Percentiles rank a stretch among this genome's conserved stretches.
Conservation (phyloP, 208 protist genomes). For the Acanthamoeba sp. region DNA sequence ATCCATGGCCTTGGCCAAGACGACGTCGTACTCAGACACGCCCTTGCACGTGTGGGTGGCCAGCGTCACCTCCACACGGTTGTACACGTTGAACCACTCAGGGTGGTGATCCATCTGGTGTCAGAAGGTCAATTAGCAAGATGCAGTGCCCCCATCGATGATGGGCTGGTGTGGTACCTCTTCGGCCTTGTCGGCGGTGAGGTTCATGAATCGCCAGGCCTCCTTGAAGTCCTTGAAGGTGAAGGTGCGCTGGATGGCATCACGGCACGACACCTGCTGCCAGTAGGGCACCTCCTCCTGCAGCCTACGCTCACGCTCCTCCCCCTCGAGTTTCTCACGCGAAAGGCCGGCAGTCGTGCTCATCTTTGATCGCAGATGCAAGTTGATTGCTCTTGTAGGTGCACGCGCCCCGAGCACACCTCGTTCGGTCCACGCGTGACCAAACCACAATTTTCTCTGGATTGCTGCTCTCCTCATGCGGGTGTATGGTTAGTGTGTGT, state of each 20-base stretch:
- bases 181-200: slow-evolving; percentile 91
- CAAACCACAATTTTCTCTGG: slow-evolving; percentile 5
- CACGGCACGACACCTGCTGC: slow-evolving; percentile 52
- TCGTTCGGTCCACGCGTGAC: no score
- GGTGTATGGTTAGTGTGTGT: no score
- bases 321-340: slow-evolving; percentile 41
- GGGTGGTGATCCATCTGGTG: slow-evolving; percentile 94
- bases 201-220: slow-evolving; percentile 94
- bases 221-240: slow-evolving; percentile 91
- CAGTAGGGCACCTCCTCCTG: slow-evolving; percentile 53
- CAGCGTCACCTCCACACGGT: slow-evolving; percentile 93
- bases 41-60: slow-evolving; percentile 95
- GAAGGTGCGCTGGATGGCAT: slow-evolving; percentile 82
- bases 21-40: slow-evolving; percentile 87
- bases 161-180: slow-evolving; percentile 64
- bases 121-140: slow-evolving; percentile 1
- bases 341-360: not conserved
- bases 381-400: not conserved
- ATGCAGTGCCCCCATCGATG: not conserved
- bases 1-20: slow-evolving; percentile 70
- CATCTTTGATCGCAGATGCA: not conserved
- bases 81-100: slow-evolving; percentile 97
- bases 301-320: slow-evolving; percentile 52
- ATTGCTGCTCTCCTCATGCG: not conserved
- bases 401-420: not conserved